phyloP scores from a whole-genome alignment of 2,329 filamentous ascomycete genomes.

The Fusarium burgessii region DNA sequence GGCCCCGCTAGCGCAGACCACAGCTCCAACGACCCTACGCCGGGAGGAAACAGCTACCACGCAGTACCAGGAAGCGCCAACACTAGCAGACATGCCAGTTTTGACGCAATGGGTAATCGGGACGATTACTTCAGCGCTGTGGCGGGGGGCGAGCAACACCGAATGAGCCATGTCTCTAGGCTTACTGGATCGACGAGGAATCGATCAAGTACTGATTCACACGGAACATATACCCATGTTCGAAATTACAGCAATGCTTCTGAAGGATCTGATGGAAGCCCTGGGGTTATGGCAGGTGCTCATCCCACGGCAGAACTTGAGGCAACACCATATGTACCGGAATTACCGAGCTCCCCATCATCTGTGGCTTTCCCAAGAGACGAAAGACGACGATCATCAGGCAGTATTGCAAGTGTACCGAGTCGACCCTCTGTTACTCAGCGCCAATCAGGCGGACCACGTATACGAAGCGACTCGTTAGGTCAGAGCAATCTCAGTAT shows the following conservation, averaged over 20 bases:
- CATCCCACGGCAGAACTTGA: conserved; percentile 53
- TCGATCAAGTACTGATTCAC: conserved; percentile 55
- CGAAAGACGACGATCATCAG: conserved; percentile 46
- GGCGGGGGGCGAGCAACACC: conserved; percentile 12
- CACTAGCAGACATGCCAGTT: conserved; percentile 47
- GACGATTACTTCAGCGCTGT: conserved; percentile 49
- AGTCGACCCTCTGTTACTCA: conserved; percentile 43
- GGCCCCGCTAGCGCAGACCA: conserved; percentile 38
- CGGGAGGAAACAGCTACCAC: conserved; percentile 44
- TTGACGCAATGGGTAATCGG: conserved; percentile 43
- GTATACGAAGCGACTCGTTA: conserved; percentile 42
- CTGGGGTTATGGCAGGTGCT: conserved; percentile 40
- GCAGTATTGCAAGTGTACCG: conserved; percentile 36
- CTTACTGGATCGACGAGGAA: conserved; percentile 42
- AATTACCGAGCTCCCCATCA: conserved; percentile 52
- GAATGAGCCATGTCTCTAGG: conserved; percentile 38
- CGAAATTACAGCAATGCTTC: conserved; percentile 60
- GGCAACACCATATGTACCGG: conserved; percentile 50
- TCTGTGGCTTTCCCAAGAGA: conserved; percentile 36
- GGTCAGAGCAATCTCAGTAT: conserved; percentile 42
- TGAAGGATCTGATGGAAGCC: conserved; percentile 54
- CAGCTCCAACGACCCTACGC: conserved; percentile 48
- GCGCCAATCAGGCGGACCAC: conserved; percentile 47
- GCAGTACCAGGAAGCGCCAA: conserved; percentile 39
- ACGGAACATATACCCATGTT: conserved; percentile 52